phyloP scores from a whole-genome alignment of 345 rosid species.

The Bruguiera parviflora region DNA sequence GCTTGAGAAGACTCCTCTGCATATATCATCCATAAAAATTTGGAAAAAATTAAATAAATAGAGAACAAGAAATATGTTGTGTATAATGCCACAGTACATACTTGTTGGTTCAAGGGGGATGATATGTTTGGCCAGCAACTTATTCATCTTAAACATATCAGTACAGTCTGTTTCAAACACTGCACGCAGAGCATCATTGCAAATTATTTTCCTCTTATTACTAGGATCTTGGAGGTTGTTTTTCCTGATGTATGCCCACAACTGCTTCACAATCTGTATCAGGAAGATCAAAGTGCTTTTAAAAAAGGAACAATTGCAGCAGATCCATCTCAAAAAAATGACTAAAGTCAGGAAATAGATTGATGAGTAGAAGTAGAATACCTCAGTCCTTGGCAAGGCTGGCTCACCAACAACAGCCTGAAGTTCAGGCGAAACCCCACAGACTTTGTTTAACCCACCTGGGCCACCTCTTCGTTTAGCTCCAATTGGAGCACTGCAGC shows the following conservation, averaged over 20 bases:
- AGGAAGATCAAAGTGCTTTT: conserved; percentile 17
- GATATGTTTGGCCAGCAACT: conserved; percentile 88
- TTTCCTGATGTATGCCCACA: conserved; percentile 97
- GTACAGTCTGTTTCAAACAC: conserved; percentile 97
- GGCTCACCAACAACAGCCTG: conserved; percentile 92
- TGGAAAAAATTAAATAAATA: conserved; percentile 9
- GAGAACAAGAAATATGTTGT: not conserved
- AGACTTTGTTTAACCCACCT: conserved; percentile 93
- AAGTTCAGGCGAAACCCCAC: conserved; percentile 87
- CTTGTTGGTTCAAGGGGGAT: conserved; percentile 79
- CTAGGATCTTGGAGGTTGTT: conserved; percentile 97
- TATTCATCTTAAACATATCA: conserved; percentile 99
- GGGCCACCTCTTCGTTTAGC: conserved; percentile 93
- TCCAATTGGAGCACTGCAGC: conserved; percentile 63
- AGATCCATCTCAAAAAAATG: too few relatives aligned
- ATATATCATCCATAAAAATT: conserved; percentile 11
- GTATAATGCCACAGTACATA: conserved; percentile 28
- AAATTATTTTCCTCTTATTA: conserved; percentile 94
- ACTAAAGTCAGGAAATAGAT: not conserved
- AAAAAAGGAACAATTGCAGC: not conserved
- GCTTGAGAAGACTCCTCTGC: conserved; percentile 76
- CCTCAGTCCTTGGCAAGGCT: conserved; percentile 95
- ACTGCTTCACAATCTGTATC: conserved; percentile 84
- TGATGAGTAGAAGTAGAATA: conserved; percentile 7
- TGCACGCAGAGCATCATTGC: conserved; percentile 82